These are phyloP conservation scores for Irpex sp. DNA, from an alignment of 1,284 basidiomycete genomes.

Conservation along the genomic window DNA sequence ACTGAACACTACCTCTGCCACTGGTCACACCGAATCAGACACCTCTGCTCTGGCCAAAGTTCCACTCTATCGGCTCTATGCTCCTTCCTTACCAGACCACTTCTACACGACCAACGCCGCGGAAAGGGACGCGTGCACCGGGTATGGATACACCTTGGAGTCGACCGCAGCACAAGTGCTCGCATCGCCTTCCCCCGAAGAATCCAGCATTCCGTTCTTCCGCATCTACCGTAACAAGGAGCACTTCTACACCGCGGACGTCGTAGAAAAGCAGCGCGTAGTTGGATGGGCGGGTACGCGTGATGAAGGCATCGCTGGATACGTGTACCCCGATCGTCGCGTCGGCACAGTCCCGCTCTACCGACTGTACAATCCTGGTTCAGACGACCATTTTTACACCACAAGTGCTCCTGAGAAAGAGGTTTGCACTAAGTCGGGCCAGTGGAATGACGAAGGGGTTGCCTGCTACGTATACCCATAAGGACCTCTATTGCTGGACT, in stretches of 20 bases:
- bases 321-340: not conserved
- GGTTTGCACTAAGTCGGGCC: not conserved
- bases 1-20: no score
- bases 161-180: not conserved
- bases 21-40: not conserved
- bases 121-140: not conserved
- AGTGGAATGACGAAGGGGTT: conserved; percentile 4
- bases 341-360: conserved; percentile 11
- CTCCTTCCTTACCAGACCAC: not conserved
- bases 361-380: conserved; percentile 3
- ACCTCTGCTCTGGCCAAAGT: not conserved
- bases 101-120: not conserved
- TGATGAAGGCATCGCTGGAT: not conserved
- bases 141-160: not conserved
- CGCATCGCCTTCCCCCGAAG: not conserved
- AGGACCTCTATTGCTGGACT: not conserved
- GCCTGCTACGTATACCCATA: not conserved
- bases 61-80: not conserved
- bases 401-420: conserved; percentile 7
- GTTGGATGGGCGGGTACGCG: not conserved
- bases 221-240: not conserved
- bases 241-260: not conserved
- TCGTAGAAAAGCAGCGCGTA: not conserved
- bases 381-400: conserved; percentile 11
- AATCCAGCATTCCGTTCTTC: not conserved